phyloP scores from a whole-genome alignment of 2,329 filamentous ascomycete species.

The Pyrenochaeta sp. region DNA sequence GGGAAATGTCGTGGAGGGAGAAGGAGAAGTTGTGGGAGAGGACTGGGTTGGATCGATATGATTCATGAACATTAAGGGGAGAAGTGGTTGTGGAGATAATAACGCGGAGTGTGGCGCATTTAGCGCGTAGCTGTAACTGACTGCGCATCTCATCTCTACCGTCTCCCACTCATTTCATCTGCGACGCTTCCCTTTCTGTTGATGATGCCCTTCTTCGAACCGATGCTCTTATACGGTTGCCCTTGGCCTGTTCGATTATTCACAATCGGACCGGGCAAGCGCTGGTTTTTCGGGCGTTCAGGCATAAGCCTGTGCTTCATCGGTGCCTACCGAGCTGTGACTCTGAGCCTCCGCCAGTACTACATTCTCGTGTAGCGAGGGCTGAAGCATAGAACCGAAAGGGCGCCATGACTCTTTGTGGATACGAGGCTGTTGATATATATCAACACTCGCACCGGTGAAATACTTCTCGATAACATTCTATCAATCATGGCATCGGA shows the following conservation, averaged over 20 bases:
- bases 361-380: constrained; percentile 1
- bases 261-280: not conserved
- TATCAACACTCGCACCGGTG: not conserved
- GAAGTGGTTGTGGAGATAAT: not conserved
- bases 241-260: not conserved
- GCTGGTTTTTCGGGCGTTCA: not conserved
- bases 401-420: constrained; percentile 1
- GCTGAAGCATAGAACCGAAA: not conserved
- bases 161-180: not conserved
- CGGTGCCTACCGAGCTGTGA: not conserved
- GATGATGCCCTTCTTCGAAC: not conserved
- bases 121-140: not conserved
- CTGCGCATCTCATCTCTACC: not conserved
- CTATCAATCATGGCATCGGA: constrained; percentile 13
- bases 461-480: not conserved
- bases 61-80: not conserved
- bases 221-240: not conserved
- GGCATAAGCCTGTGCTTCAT: not conserved
- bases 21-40: not conserved
- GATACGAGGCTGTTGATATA: constrained; percentile 2
- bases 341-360: not conserved
- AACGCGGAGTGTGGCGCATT: not conserved
- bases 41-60: not conserved
- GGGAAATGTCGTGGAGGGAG: not conserved
- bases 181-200: not conserved